Evolutionary conservation across 2,329 filamentous ascomycete species (phyloP).

Genomic region (Phialemoniopsis sp.): DNA sequence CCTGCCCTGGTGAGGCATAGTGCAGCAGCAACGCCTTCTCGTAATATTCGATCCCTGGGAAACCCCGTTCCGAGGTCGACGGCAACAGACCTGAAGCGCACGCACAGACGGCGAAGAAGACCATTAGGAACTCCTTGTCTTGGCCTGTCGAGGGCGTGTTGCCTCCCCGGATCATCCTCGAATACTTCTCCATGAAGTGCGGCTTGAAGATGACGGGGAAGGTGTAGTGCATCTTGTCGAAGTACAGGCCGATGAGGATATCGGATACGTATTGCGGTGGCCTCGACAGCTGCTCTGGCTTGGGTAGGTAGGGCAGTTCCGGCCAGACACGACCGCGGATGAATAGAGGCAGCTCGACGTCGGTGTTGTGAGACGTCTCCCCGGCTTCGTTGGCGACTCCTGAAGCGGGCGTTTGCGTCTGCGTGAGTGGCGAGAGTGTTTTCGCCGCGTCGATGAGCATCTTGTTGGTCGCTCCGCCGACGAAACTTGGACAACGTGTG

Average conservation of each 20-base stretch:
- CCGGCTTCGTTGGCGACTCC: neutral
- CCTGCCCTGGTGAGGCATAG: slow-evolving; percentile 18
- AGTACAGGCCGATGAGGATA: slow-evolving; percentile 18
- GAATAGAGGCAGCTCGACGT: slow-evolving; percentile 19
- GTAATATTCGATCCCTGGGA: slow-evolving; percentile 16
- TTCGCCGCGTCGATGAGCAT: slow-evolving; percentile 20
- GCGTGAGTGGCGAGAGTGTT: slow-evolving; percentile 10
- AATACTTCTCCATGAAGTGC: slow-evolving; percentile 17
- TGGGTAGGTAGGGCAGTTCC: slow-evolving; percentile 17
- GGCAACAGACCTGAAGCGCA: slow-evolving; percentile 20
- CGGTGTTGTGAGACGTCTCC: slow-evolving; percentile 1
- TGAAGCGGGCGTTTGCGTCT: neutral
- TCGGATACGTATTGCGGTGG: slow-evolving; percentile 21
- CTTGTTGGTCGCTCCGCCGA: slow-evolving; percentile 18
- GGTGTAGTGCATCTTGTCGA: slow-evolving; percentile 21
- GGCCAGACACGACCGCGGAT: slow-evolving; percentile 18
- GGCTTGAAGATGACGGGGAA: slow-evolving; percentile 20
- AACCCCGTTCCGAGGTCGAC: slow-evolving; percentile 3
- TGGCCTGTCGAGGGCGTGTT: slow-evolving; percentile 1
- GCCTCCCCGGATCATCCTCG: slow-evolving; percentile 6
- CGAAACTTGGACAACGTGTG: slow-evolving; percentile 9
- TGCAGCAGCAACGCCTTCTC: slow-evolving; percentile 17
- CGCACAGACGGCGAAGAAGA: slow-evolving; percentile 22
- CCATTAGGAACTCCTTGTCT: slow-evolving; percentile 16
- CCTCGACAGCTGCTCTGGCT: slow-evolving; percentile 15